Evolutionary conservation across 805 yeast species (phyloP).

Genomic region (Pichia membranifaciens): DNA sequence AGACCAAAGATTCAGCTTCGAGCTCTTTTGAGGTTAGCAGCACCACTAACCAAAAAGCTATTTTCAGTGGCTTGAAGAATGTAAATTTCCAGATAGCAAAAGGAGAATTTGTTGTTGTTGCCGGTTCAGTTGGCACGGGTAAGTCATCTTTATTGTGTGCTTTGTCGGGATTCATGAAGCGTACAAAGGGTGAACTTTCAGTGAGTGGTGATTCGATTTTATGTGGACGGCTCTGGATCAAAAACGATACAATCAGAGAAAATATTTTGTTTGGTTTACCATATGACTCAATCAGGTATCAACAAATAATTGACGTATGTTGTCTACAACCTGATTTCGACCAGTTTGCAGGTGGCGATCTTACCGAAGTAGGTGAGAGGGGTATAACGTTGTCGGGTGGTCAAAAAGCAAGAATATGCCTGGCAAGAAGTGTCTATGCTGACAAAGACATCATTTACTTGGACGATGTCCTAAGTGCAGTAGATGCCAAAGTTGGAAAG

Average conservation of each 20-base stretch:
- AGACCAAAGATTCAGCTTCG: not conserved
- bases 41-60: not conserved
- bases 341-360: conserved; percentile 67
- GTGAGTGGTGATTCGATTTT: conserved; percentile 48
- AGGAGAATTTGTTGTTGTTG: conserved; percentile 69
- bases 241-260: conserved; percentile 69
- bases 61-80: conserved; percentile 43
- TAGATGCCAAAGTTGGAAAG: conserved; percentile 81
- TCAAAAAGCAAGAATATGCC: conserved; percentile 74
- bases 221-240: conserved; percentile 75
- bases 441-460: conserved; percentile 59
- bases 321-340: conserved; percentile 62
- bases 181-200: conserved; percentile 43
- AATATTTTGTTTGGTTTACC: conserved; percentile 62
- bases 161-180: conserved; percentile 64
- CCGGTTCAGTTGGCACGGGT: conserved; percentile 66
- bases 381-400: conserved; percentile 86
- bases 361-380: conserved; percentile 77
- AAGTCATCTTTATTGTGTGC: conserved; percentile 70
- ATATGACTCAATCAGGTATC: conserved; percentile 44
- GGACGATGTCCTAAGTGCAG: conserved; percentile 81
- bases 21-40: not conserved
- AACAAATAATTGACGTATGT: conserved; percentile 54
- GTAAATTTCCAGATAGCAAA: conserved; percentile 48
- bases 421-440: conserved; percentile 71